These are phyloP conservation scores for Neonectria neomacrospora DNA, from an alignment of 2,329 filamentous ascomycete genomes.

Conservation along the genomic window DNA sequence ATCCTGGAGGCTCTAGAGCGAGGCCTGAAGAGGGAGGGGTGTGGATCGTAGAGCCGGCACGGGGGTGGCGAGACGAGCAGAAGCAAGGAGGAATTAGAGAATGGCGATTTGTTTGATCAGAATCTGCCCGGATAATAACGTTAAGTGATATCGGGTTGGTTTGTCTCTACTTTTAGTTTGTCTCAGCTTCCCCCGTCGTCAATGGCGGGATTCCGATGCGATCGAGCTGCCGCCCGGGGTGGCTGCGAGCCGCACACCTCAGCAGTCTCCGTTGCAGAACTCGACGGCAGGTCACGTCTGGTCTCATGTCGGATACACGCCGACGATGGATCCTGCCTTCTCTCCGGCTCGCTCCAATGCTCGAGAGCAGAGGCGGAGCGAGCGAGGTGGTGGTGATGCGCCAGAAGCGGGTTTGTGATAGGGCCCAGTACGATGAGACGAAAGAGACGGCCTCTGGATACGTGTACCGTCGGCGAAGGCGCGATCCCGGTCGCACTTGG, in stretches of 20 bases:
- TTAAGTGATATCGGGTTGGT: not conserved
- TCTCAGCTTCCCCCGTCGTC: not conserved
- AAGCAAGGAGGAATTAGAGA: conserved; percentile 9
- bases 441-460: not conserved
- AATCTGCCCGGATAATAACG: not conserved
- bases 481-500: conserved; percentile 19
- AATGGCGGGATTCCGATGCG: conserved; percentile 36
- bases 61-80: conserved; percentile 43
- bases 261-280: not conserved
- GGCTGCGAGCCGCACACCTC: conserved; percentile 41
- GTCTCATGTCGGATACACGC: conserved; percentile 14
- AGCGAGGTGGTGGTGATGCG: conserved; percentile 7
- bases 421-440: conserved; percentile 19
- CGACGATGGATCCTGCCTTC: not conserved
- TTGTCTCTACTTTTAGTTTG: conserved; percentile 18
- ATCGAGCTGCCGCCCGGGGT: conserved; percentile 36
- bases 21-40: conserved; percentile 10
- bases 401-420: conserved; percentile 2
- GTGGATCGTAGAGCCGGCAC: conserved; percentile 32
- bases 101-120: conserved; percentile 3
- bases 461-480: conserved; percentile 30
- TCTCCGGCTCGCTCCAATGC: not conserved
- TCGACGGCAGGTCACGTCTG: too few species aligned
- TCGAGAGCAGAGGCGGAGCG: not conserved
- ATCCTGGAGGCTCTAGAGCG: conserved; percentile 1